These are phyloP conservation scores for Raffaelea ambrosiae DNA, from an alignment of 2,329 filamentous ascomycete species.

Conservation along the genomic window DNA sequence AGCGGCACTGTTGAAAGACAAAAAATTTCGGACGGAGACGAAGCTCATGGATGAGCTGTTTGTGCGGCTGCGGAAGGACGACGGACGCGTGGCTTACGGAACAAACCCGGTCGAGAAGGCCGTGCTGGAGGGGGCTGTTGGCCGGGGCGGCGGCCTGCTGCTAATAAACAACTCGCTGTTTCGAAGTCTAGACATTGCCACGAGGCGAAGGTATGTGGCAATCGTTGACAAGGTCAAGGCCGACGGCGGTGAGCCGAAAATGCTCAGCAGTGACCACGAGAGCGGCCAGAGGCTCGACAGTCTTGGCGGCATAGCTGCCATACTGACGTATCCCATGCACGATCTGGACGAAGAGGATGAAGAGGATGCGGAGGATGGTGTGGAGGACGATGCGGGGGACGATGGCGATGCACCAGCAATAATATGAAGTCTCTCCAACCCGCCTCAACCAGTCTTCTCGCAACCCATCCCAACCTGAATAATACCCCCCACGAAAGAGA, in stretches of 20 bases:
- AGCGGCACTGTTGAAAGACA: constrained; percentile 67
- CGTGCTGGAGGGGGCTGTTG: constrained; percentile 80
- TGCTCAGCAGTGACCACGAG: constrained; percentile 92
- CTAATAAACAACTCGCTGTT: constrained; percentile 86
- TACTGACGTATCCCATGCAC: constrained; percentile 79
- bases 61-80: constrained; percentile 69
- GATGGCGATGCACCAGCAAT: constrained; percentile 11
- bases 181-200: constrained; percentile 68
- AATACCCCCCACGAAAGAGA: too few species aligned
- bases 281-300: constrained; percentile 79
- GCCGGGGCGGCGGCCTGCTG: constrained; percentile 73
- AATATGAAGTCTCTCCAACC: constrained; percentile 18
- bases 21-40: constrained; percentile 80
- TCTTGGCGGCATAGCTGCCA: constrained; percentile 79
- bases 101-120: constrained; percentile 72
- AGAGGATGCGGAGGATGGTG: constrained; percentile 26
- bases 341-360: constrained; percentile 68
- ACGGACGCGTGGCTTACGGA: constrained; percentile 87
- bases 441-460: too few species aligned
- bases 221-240: constrained; percentile 83
- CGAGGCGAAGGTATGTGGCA: constrained; percentile 70
- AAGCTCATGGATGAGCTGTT: constrained; percentile 78
- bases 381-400: constrained; percentile 10
- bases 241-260: constrained; percentile 76
- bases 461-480: too few species aligned